Evolutionary conservation across 306 rosid genomes (phyloP), one percentile per base, ranked within the genome.

Genomic region (Fragaria vesca): DNA sequence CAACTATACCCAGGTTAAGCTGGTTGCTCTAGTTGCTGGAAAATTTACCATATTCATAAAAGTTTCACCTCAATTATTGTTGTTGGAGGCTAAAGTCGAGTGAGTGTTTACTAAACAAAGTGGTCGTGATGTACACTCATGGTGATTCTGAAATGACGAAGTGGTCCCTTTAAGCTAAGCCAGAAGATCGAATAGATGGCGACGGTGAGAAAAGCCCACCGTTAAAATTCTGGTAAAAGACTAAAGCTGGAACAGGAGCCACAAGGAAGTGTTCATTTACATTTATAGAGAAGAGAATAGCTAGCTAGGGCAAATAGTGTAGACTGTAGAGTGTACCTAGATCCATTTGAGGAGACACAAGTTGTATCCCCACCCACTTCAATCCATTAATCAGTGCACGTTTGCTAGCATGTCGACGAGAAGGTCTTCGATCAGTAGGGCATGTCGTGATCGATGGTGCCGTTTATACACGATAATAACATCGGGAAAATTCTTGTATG

Each of bases 41-140:
- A 61, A 26, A 34, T 54, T 74, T 74, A 50, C 83, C 78, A 10
- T 18, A 70, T 62, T 36, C n/a, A 81, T 18, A 40, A 47, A 74
- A 71, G 17, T 12, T 61, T 76, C 60, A 74, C 58, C 86, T 83
- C 90, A 85, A 83, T 85, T 83, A 88, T 85, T 85, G 85, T 80
- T 52, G 78, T 34, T 80, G 83, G 75, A 83, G 62, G 3, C 63
- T 61, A 86, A 87, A 88, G 91, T 66, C 74, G 5, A 20, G 79
- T 45, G 57, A 78, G 81, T 80, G 81, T 77, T 73, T 82, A n/a
- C 66, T n/a, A 47, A 66, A 20, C 71, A 4, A 18, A 8, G 6
- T 28, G 60, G 82, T 68, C 77, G 71, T 66, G 30, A 8, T 20
- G 63, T 24, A 10, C 32, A 9, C 63, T 10, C 63, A 36, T 38